Evolutionary conservation across 768 basidiomycete genomes (phyloP), one percentile per base, ranked within the genome.

Genomic region (Sutorius australiensis): DNA sequence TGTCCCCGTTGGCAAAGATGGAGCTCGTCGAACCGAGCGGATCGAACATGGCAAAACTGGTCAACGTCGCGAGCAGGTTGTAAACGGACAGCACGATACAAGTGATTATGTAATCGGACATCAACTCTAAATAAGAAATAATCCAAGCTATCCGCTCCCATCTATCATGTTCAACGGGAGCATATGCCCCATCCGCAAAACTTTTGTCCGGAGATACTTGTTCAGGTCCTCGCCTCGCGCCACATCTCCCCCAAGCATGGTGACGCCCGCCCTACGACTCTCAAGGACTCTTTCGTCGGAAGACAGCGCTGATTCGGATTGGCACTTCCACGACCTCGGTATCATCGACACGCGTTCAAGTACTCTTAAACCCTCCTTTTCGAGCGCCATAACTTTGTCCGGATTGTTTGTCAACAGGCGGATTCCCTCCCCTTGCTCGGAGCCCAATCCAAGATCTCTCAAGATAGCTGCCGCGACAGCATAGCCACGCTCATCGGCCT

Each of bases 131-230:
- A 11, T 39, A 21, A 11, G 8, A 21, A 40, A 7, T 24, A 13
- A 13, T 7, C 39, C 37, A 40, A 2, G 30, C 4, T 12, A 44
- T 30, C 50, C 51, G 19, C 13, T 36, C 24, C 17, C 50, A 1
- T 66, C 65, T 3, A 60, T 48, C 56, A 65, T 55, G 48, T 36
- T 48, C 48, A 87, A 65, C 31, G 86, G 83, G 27, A 97, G 74
- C 75, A 95, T 85, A 67, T 99, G 97, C 12, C 97, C 97, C 97
- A 99, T 99, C 55, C 88, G 80, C 66, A 92, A 73, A n/a, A 98
- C 85, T 70, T 99, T 99, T 36, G 97, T 98, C 67, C 89, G 81
- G 62, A 99, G 71, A 68, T 99, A 99, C 72, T 88, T 92, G 64
- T 98, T 93, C 62, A 99, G 70, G 64, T 99, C 97, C 51, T 83